A percentile compares a stretch with the other conserved stretches of the same genome.
Conservation (phyloP, 139 green algal species). For the Pedinophyceae sp. region DNA sequence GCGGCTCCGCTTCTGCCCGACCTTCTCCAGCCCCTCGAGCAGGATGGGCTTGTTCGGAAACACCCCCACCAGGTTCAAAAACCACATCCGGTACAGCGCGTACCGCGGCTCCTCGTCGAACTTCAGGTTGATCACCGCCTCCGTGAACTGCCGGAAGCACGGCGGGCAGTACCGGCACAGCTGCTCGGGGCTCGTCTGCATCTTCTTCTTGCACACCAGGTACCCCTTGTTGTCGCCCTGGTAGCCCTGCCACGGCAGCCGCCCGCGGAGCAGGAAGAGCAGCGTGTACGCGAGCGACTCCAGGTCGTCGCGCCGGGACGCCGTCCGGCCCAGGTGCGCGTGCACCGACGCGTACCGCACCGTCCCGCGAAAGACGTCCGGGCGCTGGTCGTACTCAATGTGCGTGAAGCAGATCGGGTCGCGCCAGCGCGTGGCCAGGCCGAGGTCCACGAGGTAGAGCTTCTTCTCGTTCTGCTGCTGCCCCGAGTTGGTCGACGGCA, state of each 20-base stretch:
- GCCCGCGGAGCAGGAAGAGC: constrained; percentile 86
- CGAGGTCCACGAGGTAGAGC: constrained; percentile 93
- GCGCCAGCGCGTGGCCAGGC: constrained; percentile 38
- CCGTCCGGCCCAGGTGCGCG: constrained; percentile 89
- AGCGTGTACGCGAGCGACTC: constrained; percentile 98
- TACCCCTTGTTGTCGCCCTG: constrained; percentile 97
- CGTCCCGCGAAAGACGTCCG: constrained; percentile 94
- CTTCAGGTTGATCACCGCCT: constrained; percentile 92
- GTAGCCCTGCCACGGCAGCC: constrained; percentile 74
- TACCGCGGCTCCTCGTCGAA: constrained; percentile 98
- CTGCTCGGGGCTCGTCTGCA: constrained; percentile 86
- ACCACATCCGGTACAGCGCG: too few species aligned
- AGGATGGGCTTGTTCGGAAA: background rate
- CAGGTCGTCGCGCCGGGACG: constrained; percentile 82
- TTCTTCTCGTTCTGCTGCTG: constrained; percentile 65
- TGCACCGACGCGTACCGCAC: constrained; percentile 96
- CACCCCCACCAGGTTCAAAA: background rate
- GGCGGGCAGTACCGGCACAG: constrained; percentile 89
- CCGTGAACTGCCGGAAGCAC: constrained; percentile 88
- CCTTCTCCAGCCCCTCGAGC: constrained; percentile 23
- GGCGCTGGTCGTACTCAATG: constrained; percentile 97
- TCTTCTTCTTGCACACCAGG: constrained; percentile 99
- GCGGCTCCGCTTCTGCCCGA: constrained; percentile 85
- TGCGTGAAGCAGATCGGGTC: constrained; percentile 56
- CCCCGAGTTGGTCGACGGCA: constrained; percentile 23